phyloP scores from a whole-genome alignment of 345 rosid species.

The Moricandia moricandioides region DNA sequence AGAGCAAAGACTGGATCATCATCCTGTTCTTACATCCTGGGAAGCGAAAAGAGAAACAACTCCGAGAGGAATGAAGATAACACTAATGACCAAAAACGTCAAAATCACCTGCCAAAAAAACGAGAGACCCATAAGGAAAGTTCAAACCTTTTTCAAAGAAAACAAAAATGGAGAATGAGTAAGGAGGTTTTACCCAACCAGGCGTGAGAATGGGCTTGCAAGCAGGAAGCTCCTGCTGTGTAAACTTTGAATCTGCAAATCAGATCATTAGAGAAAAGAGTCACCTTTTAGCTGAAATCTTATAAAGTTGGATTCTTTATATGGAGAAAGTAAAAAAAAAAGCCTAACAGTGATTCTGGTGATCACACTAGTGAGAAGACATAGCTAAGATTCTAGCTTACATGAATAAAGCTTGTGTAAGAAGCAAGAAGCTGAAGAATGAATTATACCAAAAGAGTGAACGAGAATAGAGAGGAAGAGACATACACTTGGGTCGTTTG shows the following conservation, averaged over 20 bases:
- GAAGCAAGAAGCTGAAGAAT: neutral
- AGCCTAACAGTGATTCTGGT: neutral
- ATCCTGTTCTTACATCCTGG: slow-evolving; percentile 56
- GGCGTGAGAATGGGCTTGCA: slow-evolving; percentile 99
- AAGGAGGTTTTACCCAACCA: slow-evolving; percentile 61
- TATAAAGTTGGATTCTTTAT: neutral
- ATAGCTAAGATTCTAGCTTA: neutral
- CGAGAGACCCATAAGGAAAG: neutral
- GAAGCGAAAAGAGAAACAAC: slow-evolving; percentile 86
- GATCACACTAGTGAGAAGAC: neutral
- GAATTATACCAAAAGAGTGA: neutral
- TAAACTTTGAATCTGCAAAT: slow-evolving; percentile 82
- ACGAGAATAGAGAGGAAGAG: neutral
- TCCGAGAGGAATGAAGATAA: slow-evolving; percentile 92
- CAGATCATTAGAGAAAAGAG: slow-evolving; percentile 3
- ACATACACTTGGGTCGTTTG: slow-evolving; percentile 88
- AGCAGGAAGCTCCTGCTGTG: slow-evolving; percentile 98
- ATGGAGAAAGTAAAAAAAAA: neutral
- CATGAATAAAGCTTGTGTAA: neutral
- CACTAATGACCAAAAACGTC: slow-evolving; percentile 74
- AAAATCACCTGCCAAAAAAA: slow-evolving; percentile 63
- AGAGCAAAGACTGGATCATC: slow-evolving; percentile 20
- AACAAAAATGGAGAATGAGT: neutral
- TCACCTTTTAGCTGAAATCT: neutral
- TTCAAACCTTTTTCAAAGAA: neutral